Base-by-base conservation (phyloP, 2,329 filamentous ascomycete genomes). In the Leptodontidium sp. region DNA sequence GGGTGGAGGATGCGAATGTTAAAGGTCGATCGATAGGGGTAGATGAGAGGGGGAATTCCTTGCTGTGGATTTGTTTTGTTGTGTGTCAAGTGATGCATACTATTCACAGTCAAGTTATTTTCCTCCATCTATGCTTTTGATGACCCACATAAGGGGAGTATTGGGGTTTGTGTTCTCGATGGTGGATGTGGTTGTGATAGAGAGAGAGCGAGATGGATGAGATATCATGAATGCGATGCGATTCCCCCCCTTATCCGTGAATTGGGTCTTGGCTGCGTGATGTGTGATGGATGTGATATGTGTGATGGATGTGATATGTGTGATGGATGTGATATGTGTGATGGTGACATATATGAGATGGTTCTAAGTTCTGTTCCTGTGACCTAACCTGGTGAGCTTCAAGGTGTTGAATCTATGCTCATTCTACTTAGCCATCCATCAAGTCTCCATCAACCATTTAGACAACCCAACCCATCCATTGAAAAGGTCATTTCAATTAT, bases 181-280 rank as follows among this genome's bases (percentile, higher is more conserved):
- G 24, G 47, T 57, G 40, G 65, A 45, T 15, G 57, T 55, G 57
- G 64, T 68, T 29, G 45, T 29, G 17, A 4, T 32, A 26, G 53
- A 35, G 9, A 21, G 17, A 53, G 17, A 4, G 50, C 15, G 21
- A 65, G 45, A 66, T 64, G 63, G 62, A 64, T 45, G 52, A 69
- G 66, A 61, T 65, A 53, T 67, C 50, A 69, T 68, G 64, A 73
- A 73, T 71, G 66, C 70, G 68, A 73, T 71, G 70, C 67, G 55
- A 71, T 67, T 61, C 67, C 70, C 70, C 50, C 50, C 50, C 32
- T 57, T 50, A 50, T 50, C 21, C 26, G 9, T 12, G 38, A 40
- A 6, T 40, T 40, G 2, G 38, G 38, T 40, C 9, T 12, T 6
- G 38, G 38, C 11, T 40, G 4, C 9, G 8, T 40, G 38, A 40